phyloP scores from a whole-genome alignment of 2,329 filamentous ascomycete species.

The Beauveria varroae region DNA sequence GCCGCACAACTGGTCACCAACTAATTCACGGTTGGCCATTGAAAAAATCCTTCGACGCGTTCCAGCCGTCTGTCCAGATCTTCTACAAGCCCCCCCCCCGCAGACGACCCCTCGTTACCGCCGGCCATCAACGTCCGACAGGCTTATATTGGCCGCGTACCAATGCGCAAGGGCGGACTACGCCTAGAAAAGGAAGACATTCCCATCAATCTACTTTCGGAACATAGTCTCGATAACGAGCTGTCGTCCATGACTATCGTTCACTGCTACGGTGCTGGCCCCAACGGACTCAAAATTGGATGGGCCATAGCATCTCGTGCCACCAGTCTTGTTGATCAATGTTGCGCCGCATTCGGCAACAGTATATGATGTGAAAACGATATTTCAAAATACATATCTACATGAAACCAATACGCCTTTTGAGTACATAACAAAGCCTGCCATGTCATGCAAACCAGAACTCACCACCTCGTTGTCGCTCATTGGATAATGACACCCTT shows the following conservation, averaged over 20 bases:
- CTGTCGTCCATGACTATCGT: neutral
- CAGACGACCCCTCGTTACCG: neutral
- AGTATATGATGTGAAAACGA: neutral
- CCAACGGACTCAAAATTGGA: slow-evolving; percentile 4
- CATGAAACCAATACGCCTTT: neutral
- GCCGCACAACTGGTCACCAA: slow-evolving; percentile 1
- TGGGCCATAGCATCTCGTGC: neutral
- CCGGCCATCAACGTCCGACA: neutral
- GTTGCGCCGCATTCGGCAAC: neutral
- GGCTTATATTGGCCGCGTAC: slow-evolving; percentile 5
- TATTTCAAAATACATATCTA: neutral
- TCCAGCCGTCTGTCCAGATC: neutral
- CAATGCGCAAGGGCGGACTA: slow-evolving; percentile 5
- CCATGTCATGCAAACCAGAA: neutral
- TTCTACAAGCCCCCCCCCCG: neutral
- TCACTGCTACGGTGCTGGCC: slow-evolving; percentile 8
- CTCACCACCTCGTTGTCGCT: neutral
- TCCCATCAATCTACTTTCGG: neutral
- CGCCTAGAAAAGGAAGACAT: neutral
- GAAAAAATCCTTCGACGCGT: neutral
- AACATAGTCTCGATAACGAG: neutral
- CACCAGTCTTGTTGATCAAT: neutral
- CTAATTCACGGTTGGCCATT: neutral
- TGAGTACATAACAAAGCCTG: neutral
- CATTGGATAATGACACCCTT: slow-evolving; percentile 10